Conservation (phyloP, 768 basidiomycete genomes). For the Chiua virens region DNA sequence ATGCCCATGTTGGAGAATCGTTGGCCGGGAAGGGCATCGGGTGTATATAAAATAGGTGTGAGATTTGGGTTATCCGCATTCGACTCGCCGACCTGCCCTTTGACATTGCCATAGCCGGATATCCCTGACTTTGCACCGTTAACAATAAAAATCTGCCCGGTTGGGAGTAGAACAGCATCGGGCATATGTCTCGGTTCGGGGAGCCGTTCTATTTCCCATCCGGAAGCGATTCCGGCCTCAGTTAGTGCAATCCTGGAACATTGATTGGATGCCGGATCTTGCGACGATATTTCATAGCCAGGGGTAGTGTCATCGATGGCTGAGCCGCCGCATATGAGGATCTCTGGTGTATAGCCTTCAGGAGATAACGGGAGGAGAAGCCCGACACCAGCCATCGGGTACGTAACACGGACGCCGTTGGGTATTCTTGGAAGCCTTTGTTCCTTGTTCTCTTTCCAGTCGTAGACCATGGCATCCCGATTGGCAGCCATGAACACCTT, state of each 20-base stretch:
- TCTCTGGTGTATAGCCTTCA: slow-evolving; percentile 63
- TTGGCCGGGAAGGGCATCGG: slow-evolving; percentile 47
- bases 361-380: slow-evolving; percentile 71
- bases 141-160: slow-evolving; percentile 69
- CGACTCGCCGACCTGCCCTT: slow-evolving; percentile 65
- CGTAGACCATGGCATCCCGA: slow-evolving; percentile 75
- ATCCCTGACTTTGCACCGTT: slow-evolving; percentile 77
- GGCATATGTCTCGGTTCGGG: slow-evolving; percentile 74
- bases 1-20: slow-evolving; percentile 62
- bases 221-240: slow-evolving; percentile 58
- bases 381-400: slow-evolving; percentile 78
- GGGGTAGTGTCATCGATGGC: slow-evolving; percentile 58
- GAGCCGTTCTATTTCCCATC: slow-evolving; percentile 78
- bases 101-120: slow-evolving; percentile 77
- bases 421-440: slow-evolving; percentile 64
- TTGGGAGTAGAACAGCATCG: slow-evolving; percentile 79
- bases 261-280: slow-evolving; percentile 70
- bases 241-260: slow-evolving; percentile 71
- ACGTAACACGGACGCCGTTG: slow-evolving; percentile 77
- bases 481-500: slow-evolving; percentile 77
- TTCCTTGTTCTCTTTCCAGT: slow-evolving; percentile 68
- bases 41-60: slow-evolving; percentile 70
- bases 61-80: slow-evolving; percentile 76
- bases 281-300: slow-evolving; percentile 64
- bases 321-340: slow-evolving; percentile 80